These are phyloP conservation scores for Glycine soja DNA, from an alignment of 306 rosid genomes.

Conservation along the genomic window DNA sequence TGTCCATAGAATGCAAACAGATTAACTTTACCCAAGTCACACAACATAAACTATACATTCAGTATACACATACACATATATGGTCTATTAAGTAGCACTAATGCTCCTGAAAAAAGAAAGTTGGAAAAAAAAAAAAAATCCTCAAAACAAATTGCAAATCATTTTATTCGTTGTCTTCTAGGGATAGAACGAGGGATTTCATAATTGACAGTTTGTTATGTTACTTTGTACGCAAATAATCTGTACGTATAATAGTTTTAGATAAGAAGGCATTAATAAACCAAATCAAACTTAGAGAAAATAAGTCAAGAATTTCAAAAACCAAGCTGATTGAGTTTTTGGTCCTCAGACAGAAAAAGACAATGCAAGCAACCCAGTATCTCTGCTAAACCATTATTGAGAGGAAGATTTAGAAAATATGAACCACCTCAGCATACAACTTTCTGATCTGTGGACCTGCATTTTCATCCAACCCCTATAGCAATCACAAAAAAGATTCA, in stretches of 20 bases:
- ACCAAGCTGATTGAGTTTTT: conserved; percentile 11
- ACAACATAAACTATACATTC: conserved; percentile 8
- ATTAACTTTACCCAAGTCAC: conserved; percentile 11
- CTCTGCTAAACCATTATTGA: conserved; percentile 3
- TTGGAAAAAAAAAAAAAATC: conserved; percentile 19
- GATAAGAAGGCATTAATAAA: background rate
- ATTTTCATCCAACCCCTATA: conserved; percentile 95
- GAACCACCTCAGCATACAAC: conserved; percentile 87
- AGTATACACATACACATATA: too few relatives aligned
- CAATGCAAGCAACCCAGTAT: conserved; percentile 36
- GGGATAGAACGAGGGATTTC: conserved; percentile 8
- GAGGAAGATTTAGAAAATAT: conserved; percentile 27
- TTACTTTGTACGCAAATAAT: conserved; percentile 18
- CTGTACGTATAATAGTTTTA: background rate
- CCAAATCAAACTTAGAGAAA: conserved; percentile 24
- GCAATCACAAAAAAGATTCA: conserved; percentile 50
- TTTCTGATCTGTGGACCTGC: conserved; percentile 91
- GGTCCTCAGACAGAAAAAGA: conserved; percentile 38
- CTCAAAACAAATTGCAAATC: conserved; percentile 30
- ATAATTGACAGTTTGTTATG: background rate
- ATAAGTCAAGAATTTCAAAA: conserved; percentile 37
- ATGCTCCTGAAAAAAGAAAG: conserved; percentile 34
- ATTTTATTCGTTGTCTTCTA: background rate
- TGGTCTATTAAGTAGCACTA: conserved; percentile 20
- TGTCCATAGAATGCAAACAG: conserved; percentile 28